A percentile compares a stretch with the other conserved stretches of the same genome.
These are phyloP conservation scores for Neonectria neomacrospora DNA, from an alignment of 2,329 filamentous ascomycete genomes.

Conservation along the genomic window DNA sequence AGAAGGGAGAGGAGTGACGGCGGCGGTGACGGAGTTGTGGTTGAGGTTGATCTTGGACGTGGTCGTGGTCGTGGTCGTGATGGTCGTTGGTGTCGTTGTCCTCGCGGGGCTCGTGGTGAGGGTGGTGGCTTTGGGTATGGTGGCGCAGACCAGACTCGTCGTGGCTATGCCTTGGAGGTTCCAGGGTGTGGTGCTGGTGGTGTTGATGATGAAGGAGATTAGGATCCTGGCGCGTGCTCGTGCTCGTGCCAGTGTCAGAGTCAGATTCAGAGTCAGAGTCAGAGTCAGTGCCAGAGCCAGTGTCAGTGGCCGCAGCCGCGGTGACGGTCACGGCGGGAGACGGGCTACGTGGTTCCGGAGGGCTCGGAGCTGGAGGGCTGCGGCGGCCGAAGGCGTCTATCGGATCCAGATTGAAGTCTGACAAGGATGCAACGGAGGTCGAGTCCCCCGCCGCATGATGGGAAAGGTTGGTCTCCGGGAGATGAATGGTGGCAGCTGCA, in stretches of 20 bases:
- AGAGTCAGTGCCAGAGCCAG: no score
- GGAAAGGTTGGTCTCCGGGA: slow-evolving; percentile 39
- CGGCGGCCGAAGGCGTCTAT: slow-evolving; percentile 53
- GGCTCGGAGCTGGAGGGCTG: slow-evolving; percentile 33
- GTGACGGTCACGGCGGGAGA: background rate
- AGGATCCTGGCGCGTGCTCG: slow-evolving; percentile 27
- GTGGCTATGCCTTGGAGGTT: slow-evolving; percentile 37
- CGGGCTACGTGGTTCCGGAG: slow-evolving; percentile 39
- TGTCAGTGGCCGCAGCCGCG: slow-evolving; percentile 7
- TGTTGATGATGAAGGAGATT: slow-evolving; percentile 34
- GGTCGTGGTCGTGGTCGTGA: slow-evolving; percentile 30
- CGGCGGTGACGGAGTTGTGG: slow-evolving; percentile 34
- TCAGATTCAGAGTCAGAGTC: no score
- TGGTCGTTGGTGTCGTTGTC: slow-evolving; percentile 32
- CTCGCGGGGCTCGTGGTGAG: slow-evolving; percentile 32
- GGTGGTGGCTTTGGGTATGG: slow-evolving; percentile 21
- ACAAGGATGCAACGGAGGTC: slow-evolving; percentile 64
- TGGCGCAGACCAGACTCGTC: slow-evolving; percentile 20
- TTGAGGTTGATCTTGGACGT: slow-evolving; percentile 37
- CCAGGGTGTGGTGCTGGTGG: slow-evolving; percentile 12
- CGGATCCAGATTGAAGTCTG: slow-evolving; percentile 67
- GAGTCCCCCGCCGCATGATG: slow-evolving; percentile 68
- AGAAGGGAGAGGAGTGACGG: slow-evolving; percentile 27
- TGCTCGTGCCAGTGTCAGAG: slow-evolving; percentile 6
- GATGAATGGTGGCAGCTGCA: slow-evolving; percentile 34